Conservation (phyloP, 176 grass and related monocot species). For the Hyparrhenia diplandra region DNA sequence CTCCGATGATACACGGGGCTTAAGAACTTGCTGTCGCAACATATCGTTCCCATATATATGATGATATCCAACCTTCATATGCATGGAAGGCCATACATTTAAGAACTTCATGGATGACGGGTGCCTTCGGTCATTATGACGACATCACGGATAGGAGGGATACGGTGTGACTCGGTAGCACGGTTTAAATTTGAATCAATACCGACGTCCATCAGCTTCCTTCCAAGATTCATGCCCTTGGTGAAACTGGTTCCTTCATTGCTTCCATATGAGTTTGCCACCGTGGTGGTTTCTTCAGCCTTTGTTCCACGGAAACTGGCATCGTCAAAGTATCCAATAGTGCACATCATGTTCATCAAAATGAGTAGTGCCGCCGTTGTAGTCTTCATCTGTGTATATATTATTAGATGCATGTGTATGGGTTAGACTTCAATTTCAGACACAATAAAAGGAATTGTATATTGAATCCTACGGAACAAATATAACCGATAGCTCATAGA, state of each 20-base stretch:
- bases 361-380: neutral
- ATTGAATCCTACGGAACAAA: neutral
- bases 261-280: neutral
- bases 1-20: too few species aligned
- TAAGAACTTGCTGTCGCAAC: too few species aligned
- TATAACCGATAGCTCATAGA: neutral
- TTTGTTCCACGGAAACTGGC: neutral
- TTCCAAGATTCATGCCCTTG: neutral
- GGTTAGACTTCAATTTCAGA: neutral
- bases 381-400: neutral
- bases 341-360: neutral
- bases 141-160: too few species aligned
- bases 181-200: neutral
- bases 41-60: too few species aligned
- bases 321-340: neutral
- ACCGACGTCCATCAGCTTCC: neutral
- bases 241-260: neutral
- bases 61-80: too few species aligned
- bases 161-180: too few species aligned
- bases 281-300: neutral
- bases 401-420: neutral
- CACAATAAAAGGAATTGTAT: neutral
- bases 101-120: too few species aligned
- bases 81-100: too few species aligned
- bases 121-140: too few species aligned